Conservation (phyloP, 2,329 filamentous ascomycete species). For the Penicillium italicum region DNA sequence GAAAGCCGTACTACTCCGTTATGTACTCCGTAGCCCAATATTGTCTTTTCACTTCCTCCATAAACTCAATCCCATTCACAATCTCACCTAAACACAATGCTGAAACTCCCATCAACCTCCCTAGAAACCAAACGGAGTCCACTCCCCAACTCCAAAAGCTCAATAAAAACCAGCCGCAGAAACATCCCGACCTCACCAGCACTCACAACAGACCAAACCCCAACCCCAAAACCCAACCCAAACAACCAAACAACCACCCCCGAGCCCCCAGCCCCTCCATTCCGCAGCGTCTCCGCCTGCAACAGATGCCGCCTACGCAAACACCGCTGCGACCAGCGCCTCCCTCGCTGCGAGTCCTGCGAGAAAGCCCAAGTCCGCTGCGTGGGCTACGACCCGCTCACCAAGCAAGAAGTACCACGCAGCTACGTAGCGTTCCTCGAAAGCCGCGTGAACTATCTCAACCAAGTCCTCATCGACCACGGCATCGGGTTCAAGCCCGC, state of each 20-base stretch:
- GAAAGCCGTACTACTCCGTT: too few species aligned
- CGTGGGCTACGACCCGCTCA: constrained; percentile 85
- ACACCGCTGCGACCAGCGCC: constrained; percentile 80
- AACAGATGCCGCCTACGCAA: constrained; percentile 79
- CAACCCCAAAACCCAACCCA: neutral
- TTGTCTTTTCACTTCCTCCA: neutral
- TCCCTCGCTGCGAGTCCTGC: constrained; percentile 78
- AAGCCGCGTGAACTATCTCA: constrained; percentile 70
- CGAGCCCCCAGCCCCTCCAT: constrained; percentile 34
- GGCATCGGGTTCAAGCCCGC: constrained; percentile 65
- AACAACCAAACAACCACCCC: neutral
- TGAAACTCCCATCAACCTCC: neutral
- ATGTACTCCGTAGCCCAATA: neutral
- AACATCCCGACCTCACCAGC: neutral
- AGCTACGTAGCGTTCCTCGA: constrained; percentile 84
- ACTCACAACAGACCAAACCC: neutral
- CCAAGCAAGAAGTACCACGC: constrained; percentile 82
- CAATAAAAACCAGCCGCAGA: neutral
- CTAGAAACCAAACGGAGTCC: neutral
- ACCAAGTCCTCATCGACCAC: constrained; percentile 62
- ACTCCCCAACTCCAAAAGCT: neutral
- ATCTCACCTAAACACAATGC: neutral
- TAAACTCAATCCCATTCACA: neutral
- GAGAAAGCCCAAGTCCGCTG: constrained; percentile 80
- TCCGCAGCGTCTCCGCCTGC: constrained; percentile 78